These are phyloP conservation scores for Lentinula raphanica DNA, from an alignment of 768 basidiomycete species.

Conservation along the genomic window DNA sequence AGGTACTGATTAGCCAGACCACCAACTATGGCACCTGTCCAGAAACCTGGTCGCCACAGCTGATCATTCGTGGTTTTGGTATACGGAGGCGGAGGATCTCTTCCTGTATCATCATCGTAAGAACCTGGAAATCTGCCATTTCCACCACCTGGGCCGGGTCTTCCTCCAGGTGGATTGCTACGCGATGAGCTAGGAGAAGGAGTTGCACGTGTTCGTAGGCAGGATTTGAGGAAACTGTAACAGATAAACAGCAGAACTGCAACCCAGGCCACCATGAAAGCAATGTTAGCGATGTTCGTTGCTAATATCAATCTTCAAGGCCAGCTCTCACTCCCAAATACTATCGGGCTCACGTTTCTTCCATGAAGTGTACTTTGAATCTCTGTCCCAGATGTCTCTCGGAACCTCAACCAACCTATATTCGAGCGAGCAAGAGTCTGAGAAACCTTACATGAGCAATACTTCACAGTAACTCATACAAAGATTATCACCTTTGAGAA, in stretches of 20 bases:
- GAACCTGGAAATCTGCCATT: constrained; percentile 51
- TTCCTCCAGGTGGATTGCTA: neutral
- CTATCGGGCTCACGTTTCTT: neutral
- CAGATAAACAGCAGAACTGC: constrained; percentile 45
- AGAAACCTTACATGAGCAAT: neutral
- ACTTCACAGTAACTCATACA: neutral
- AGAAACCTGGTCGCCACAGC: constrained; percentile 62
- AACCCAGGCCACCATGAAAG: constrained; percentile 58
- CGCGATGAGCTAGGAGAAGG: constrained; percentile 16
- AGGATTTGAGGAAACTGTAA: constrained; percentile 57
- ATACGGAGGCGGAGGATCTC: constrained; percentile 53
- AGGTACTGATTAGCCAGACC: constrained; percentile 58
- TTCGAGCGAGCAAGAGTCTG: constrained; percentile 84
- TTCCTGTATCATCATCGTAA: constrained; percentile 27
- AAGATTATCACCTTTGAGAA: constrained; percentile 75
- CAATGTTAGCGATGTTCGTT: constrained; percentile 38
- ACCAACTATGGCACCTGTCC: constrained; percentile 76
- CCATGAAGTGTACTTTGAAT: neutral
- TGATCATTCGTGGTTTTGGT: constrained; percentile 30
- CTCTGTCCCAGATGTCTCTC: constrained; percentile 31
- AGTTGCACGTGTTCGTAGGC: constrained; percentile 30
- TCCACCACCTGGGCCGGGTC: constrained; percentile 29
- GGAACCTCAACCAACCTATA: constrained; percentile 78
- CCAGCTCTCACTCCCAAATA: neutral
- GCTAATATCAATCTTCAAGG: constrained; percentile 25